phyloP scores from a whole-genome alignment of 257 asterid genomes.

The Solanum bulbocastanum region DNA sequence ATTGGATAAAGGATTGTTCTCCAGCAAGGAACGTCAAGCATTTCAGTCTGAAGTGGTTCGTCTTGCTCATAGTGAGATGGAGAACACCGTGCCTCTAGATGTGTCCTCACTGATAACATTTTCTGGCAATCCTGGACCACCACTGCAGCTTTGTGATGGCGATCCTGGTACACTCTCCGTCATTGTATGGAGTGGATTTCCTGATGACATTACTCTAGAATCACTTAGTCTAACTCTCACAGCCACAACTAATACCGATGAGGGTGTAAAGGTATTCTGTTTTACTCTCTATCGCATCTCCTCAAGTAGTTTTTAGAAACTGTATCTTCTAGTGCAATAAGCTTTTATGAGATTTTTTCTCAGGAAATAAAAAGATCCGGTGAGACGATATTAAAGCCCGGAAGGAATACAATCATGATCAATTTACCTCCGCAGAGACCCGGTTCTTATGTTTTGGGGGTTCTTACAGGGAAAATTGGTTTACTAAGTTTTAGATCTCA shows the following conservation, averaged over 20 bases:
- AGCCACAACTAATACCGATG: constrained; percentile 81
- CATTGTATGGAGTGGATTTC: constrained; percentile 93
- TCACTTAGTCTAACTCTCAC: constrained; percentile 82
- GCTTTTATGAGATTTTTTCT: constrained; percentile 4
- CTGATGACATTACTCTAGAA: constrained; percentile 93
- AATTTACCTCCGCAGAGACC: constrained; percentile 92
- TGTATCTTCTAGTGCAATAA: constrained; percentile 7
- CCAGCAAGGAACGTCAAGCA: constrained; percentile 80
- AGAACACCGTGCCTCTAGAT: constrained; percentile 90
- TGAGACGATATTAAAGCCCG: constrained; percentile 77
- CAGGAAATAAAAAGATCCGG: constrained; percentile 80
- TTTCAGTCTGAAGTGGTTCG: constrained; percentile 93
- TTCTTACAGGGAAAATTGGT: constrained; percentile 96
- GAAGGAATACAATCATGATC: constrained; percentile 64
- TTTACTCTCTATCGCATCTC: not conserved
- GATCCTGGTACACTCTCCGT: constrained; percentile 91
- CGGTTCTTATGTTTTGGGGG: constrained; percentile 94
- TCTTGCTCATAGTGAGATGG: constrained; percentile 95
- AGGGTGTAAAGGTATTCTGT: constrained; percentile 84
- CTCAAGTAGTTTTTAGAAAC: not conserved
- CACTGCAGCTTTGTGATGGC: constrained; percentile 86
- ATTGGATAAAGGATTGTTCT: constrained; percentile 77
- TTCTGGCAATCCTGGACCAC: constrained; percentile 91
- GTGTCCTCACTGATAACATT: constrained; percentile 91
- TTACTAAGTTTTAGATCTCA: constrained; percentile 96